Conservation (phyloP, 2,329 filamentous ascomycete species). For the Colletotrichum cordylinicola region DNA sequence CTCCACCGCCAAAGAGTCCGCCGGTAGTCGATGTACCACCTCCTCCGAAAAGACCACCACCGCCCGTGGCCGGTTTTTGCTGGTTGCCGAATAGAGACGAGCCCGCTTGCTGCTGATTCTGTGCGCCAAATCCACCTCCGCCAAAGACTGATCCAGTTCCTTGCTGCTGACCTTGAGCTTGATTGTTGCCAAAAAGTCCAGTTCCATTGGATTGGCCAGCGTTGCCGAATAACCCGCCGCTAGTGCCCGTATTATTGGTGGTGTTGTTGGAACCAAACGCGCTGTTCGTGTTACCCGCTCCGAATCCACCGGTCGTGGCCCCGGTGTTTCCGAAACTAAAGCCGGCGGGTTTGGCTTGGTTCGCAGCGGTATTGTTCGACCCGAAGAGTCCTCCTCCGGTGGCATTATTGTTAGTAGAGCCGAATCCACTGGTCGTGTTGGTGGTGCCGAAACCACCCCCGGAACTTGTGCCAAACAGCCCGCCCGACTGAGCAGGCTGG, state of each 20-base stretch:
- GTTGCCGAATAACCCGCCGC: conserved; percentile 52
- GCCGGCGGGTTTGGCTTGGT: conserved; percentile 42
- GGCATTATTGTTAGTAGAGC: conserved; percentile 30
- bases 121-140: conserved; percentile 27
- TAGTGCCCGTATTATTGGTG: conserved; percentile 20
- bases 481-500: conserved; percentile 21
- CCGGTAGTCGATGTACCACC: conserved; percentile 35
- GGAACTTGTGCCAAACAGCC: conserved; percentile 30
- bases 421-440: conserved; percentile 31
- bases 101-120: conserved; percentile 26
- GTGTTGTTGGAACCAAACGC: conserved; percentile 44
- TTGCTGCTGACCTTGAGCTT: conserved; percentile 27
- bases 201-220: conserved; percentile 34
- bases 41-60: conserved; percentile 25
- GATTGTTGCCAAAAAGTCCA: conserved; percentile 42
- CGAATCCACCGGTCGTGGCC: conserved; percentile 29
- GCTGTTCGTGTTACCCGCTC: conserved; percentile 39
- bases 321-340: conserved; percentile 50
- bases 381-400: conserved; percentile 21
- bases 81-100: conserved; percentile 32
- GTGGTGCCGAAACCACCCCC: conserved; percentile 18
- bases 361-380: conserved; percentile 25
- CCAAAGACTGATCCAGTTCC: conserved; percentile 30
- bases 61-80: conserved; percentile 21
- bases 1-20: conserved; percentile 45